Percentiles rank a stretch among this genome's conserved stretches.
Evolutionary conservation across 2,329 filamentous ascomycete species (phyloP).

Genomic region (Xenoacremonium recifei): DNA sequence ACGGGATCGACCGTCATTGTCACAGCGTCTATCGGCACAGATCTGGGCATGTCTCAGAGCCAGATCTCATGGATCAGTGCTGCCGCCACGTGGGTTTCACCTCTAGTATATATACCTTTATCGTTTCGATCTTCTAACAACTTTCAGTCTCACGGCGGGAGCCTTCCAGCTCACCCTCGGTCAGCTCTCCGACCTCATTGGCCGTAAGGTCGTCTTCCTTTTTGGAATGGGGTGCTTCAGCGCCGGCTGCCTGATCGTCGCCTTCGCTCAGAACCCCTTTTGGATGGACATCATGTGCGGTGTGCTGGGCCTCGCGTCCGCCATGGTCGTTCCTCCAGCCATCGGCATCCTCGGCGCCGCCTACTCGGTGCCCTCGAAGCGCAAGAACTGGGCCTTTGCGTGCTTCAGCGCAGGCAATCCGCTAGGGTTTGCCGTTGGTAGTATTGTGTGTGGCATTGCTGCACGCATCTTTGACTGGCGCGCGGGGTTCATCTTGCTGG

Average conservation of each 20-base stretch:
- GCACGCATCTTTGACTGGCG: slow-evolving; percentile 63
- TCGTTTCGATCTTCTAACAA: not conserved
- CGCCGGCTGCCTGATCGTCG: slow-evolving; percentile 16
- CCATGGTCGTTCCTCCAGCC: slow-evolving; percentile 61
- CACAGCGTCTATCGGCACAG: slow-evolving; percentile 57
- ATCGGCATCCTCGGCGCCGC: slow-evolving; percentile 63
- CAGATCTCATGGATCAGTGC: slow-evolving; percentile 68
- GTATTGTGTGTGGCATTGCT: slow-evolving; percentile 61
- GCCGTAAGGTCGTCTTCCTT: slow-evolving; percentile 16
- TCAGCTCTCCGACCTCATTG: slow-evolving; percentile 12
- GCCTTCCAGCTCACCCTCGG: slow-evolving; percentile 63
- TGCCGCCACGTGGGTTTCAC: slow-evolving; percentile 46
- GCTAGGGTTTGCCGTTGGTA: slow-evolving; percentile 39
- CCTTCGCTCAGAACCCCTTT: slow-evolving; percentile 21
- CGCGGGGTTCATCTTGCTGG: slow-evolving; percentile 59
- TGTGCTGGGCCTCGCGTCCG: slow-evolving; percentile 62
- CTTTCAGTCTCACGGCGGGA: slow-evolving; percentile 51
- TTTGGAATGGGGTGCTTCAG: slow-evolving; percentile 20
- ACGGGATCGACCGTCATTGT: slow-evolving; percentile 60
- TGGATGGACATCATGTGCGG: slow-evolving; percentile 56
- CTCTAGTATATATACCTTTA: not conserved
- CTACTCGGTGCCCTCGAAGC: slow-evolving; percentile 57
- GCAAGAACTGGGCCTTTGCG: slow-evolving; percentile 66
- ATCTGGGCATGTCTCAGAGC: slow-evolving; percentile 61
- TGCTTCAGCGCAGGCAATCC: slow-evolving; percentile 51